Conservation (phyloP, 192 early-diverging fungal genomes). For the Backusella circina region DNA sequence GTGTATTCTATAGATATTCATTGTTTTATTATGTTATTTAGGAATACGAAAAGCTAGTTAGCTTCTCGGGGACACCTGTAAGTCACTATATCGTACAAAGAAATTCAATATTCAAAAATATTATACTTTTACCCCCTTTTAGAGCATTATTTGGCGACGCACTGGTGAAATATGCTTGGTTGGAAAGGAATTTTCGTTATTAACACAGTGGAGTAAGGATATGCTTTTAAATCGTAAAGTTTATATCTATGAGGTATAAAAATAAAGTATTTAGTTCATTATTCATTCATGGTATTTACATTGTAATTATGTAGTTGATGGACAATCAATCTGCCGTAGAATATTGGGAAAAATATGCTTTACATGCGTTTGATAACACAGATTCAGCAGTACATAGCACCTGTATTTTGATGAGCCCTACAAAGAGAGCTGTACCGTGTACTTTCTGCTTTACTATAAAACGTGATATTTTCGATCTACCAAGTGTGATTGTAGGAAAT, state of each 20-base stretch:
- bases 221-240: constrained; percentile 72
- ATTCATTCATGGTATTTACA: background rate
- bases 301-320: constrained; percentile 71
- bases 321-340: constrained; percentile 85
- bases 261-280: background rate
- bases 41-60: constrained; percentile 95
- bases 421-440: constrained; percentile 71
- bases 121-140: background rate
- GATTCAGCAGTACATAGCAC: constrained; percentile 86
- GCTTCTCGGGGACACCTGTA: constrained; percentile 91
- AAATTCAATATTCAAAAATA: too few species aligned
- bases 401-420: constrained; percentile 75
- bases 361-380: constrained; percentile 92
- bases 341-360: constrained; percentile 94
- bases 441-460: constrained; percentile 97
- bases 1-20: background rate
- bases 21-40: constrained; percentile 15
- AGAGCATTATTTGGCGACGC: background rate
- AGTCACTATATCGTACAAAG: too few species aligned
- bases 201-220: constrained; percentile 90
- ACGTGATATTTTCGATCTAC: constrained; percentile 94
- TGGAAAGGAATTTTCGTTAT: constrained; percentile 92
- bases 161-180: constrained; percentile 89
- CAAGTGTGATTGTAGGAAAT: constrained; percentile 79
- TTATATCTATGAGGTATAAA: constrained; percentile 72